Evolutionary conservation across 768 basidiomycete species (phyloP), one percentile per base, ranked within the genome.

Genomic region (Psilocybe azurescens): DNA sequence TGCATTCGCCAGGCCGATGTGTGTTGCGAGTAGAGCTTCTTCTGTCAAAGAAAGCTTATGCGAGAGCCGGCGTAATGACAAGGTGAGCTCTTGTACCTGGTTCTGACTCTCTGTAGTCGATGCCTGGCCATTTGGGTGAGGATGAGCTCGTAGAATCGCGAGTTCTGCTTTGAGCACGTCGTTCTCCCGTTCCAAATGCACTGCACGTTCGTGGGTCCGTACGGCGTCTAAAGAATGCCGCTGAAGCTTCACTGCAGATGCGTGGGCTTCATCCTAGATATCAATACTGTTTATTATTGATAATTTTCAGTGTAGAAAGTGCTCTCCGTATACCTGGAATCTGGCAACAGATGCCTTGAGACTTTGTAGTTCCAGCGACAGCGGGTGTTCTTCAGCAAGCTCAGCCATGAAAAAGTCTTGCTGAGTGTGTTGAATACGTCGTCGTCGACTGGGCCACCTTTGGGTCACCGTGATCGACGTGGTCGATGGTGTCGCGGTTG

Each of bases 31-130:
- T 0, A 92, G 77, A 8, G 82, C 70, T 10, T 80, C 73, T 70
- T 93, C 92, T 0, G 89, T 86, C 9, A 83, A 69, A 0, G 81
- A 78, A 18, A 93, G 81, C 72, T 93, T 89, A 69, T 91, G 87
- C 3, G 86, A 88, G 33, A 91, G 77, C 20, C 83, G 83, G 6
- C 91, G 82, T 29, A 92, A 81, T 0, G 89, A 86, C 8, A 93
- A 81, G 0, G 89, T 87, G 55, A 93, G 80, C 60, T 93, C 75
- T 59, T 79, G 77, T 36, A 77, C 70, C 49, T 80, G 79, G 18
- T 72, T 55, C 11, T 67, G 68, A 8, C 74, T 72, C 36, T 72
- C 72, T 50, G 73, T 69, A 4, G 72, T 64, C 51, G 67, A 66
- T 10, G 65, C 60, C 5, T 65, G 67, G 24, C 69, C 74, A 6